phyloP scores from a whole-genome alignment of 352 stramenopile genomes.

The Globisporangium canariense region DNA sequence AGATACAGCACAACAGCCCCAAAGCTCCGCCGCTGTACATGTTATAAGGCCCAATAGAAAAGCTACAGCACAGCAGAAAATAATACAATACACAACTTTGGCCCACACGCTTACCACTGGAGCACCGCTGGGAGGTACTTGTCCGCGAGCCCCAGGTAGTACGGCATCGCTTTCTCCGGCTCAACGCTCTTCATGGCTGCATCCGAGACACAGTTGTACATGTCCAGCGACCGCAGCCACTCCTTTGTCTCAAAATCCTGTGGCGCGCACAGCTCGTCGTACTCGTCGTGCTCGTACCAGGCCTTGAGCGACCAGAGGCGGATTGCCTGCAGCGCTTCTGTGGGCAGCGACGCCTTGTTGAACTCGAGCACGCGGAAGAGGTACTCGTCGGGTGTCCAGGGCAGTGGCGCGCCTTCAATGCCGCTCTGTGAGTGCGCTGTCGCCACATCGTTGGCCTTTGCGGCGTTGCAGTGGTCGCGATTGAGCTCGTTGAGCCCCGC shows the following conservation, averaged over 20 bases:
- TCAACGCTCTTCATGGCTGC: conserved; percentile 32
- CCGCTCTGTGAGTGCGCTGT: conserved; percentile 13
- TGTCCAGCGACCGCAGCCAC: conserved; percentile 48
- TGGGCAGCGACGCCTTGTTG: conserved; percentile 60
- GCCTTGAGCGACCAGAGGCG: conserved; percentile 77
- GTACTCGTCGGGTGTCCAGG: conserved; percentile 82
- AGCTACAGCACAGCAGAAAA: neutral
- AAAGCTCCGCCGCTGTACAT: neutral
- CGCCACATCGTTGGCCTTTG: neutral
- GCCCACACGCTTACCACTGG: conserved; percentile 40
- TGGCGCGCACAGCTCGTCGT: conserved; percentile 38
- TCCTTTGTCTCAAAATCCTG: conserved; percentile 64
- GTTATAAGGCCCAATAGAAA: neutral
- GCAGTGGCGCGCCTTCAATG: conserved; percentile 45
- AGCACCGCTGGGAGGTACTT: conserved; percentile 73
- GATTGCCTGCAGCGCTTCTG: conserved; percentile 56
- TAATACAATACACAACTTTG: neutral
- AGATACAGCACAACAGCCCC: neutral
- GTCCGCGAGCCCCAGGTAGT: conserved; percentile 61
- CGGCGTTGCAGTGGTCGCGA: conserved; percentile 35
- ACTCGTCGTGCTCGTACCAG: conserved; percentile 59
- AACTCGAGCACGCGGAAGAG: conserved; percentile 57
- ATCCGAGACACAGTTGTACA: conserved; percentile 38
- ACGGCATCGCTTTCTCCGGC: conserved; percentile 43
- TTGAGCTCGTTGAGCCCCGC: conserved; percentile 67